phyloP scores from a whole-genome alignment of 192 early-diverging fungal species.

The Coemansia sp. region DNA sequence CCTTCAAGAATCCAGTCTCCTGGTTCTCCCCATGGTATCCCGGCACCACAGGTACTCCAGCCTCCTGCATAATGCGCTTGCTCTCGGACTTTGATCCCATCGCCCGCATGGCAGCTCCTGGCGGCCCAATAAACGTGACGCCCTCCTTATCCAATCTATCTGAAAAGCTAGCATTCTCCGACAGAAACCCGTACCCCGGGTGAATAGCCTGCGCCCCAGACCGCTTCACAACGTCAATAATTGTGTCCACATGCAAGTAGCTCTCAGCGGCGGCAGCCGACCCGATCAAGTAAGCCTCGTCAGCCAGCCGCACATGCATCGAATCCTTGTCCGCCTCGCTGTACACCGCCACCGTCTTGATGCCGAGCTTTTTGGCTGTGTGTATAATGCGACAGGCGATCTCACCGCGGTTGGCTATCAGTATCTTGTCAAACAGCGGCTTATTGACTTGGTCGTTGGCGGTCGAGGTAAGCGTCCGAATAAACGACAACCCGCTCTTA shows the following conservation, averaged over 20 bases:
- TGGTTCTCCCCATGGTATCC: conserved; percentile 83
- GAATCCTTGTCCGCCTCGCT: conserved; percentile 87
- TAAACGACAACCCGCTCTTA: not conserved
- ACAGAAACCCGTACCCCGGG: conserved; percentile 93
- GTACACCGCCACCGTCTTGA: conserved; percentile 93
- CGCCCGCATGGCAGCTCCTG: conserved; percentile 63
- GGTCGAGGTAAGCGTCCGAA: not conserved
- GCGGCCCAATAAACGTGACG: conserved; percentile 73
- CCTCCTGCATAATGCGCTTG: conserved; percentile 69
- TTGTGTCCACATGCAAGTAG: conserved; percentile 81
- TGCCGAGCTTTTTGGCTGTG: conserved; percentile 89
- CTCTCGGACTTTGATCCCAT: conserved; percentile 82
- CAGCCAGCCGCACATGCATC: conserved; percentile 82
- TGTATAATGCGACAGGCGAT: conserved; percentile 92
- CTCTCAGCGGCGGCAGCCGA: conserved; percentile 73
- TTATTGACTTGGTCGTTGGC: conserved; percentile 2
- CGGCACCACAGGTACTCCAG: conserved; percentile 74
- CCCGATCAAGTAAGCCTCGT: conserved; percentile 82
- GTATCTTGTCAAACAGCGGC: conserved; percentile 77
- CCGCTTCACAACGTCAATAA: conserved; percentile 70
- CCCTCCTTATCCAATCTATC: conserved; percentile 68
- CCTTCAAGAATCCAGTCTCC: conserved; percentile 67
- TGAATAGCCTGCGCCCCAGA: conserved; percentile 91
- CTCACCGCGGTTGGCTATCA: conserved; percentile 95
- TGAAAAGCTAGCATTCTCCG: conserved; percentile 84